Base-by-base conservation (phyloP, 805 yeast genomes). In the Spathaspora girioi region DNA sequence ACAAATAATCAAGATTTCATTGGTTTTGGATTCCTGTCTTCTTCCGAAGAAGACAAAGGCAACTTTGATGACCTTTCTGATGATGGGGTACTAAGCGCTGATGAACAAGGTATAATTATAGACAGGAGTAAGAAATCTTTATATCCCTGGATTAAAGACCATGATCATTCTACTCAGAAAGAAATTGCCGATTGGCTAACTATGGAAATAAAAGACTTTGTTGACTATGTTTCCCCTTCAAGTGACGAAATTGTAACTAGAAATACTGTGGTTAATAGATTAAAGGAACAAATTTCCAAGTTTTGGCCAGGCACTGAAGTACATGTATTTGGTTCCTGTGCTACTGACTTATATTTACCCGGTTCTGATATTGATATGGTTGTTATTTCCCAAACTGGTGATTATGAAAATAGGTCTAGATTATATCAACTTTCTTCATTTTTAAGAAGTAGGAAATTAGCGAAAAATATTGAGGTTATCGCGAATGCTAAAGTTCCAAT, bases 361-460 rank as follows among this genome's bases (percentile, higher is more conserved):
- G 96, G 96, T 1, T 89, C 97, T 0, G 99, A 93, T 75, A 90
- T 93, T 31, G 99, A 93, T 67, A 85, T 94, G 84, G 97, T 92
- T 44, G 80, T 93, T 20, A 74, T 85, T 3, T 86, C 96, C 19
- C 68, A 76, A 15, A 68, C 72, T 12, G 83, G 85, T 2, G 79
- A 76, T 55, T 77, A 80, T 58, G 90, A 81, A 59, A 80, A 78
- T 52, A 80, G 89, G 62, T 76, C 82, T n/a, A 72, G 81, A 20
- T 68, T 93, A 45, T 91, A 85, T 64, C 84, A 84, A 59, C 72
- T 93, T 10, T 83, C 96, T 1, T 82, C 90, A 5, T 81, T 78
- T 59, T 73, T 93, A 54, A 78, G 89, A 58, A 75, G 78, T 41
- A 70, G 76, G 42, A 76, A 79, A 12, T 67, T 90, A 44, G 96